A percentile compares a stretch with the other conserved stretches of the same genome.
phyloP scores from a whole-genome alignment of 2,329 filamentous ascomycete species.

The Trichoderma afroharzianum region DNA sequence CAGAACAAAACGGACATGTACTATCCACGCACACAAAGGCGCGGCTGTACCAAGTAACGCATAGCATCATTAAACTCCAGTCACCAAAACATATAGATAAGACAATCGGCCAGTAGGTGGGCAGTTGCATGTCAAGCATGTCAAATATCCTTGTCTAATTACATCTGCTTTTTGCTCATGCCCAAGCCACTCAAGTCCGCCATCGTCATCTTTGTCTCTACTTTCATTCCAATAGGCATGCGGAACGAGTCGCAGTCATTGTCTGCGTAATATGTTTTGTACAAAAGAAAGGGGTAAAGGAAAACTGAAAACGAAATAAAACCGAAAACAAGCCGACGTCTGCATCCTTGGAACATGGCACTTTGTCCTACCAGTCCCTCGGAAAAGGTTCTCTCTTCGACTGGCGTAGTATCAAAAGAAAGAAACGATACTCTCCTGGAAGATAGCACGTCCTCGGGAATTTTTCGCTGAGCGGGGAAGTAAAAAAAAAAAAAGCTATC shows the following conservation, averaged over 20 bases:
- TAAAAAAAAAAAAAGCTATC: slow-evolving; percentile 7
- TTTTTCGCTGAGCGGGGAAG: slow-evolving; percentile 8
- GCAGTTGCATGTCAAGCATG: slow-evolving; percentile 22
- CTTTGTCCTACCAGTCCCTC: background rate
- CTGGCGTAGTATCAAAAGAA: background rate
- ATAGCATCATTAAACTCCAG: slow-evolving; percentile 7
- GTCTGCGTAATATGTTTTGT: slow-evolving; percentile 34
- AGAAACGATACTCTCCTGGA: background rate
- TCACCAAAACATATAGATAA: slow-evolving; percentile 11
- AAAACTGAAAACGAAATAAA: background rate
- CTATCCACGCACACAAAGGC: background rate
- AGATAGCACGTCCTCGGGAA: slow-evolving; percentile 13
- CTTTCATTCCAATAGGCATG: slow-evolving; percentile 24
- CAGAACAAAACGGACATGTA: background rate
- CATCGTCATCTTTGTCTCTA: slow-evolving; percentile 13
- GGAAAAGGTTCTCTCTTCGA: background rate
- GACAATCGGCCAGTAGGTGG: background rate
- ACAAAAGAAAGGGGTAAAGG: slow-evolving; percentile 25
- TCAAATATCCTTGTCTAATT: slow-evolving; percentile 32
- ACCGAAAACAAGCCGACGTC: slow-evolving; percentile 20
- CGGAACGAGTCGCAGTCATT: slow-evolving; percentile 23
- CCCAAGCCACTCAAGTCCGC: slow-evolving; percentile 18
- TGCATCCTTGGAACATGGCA: slow-evolving; percentile 16
- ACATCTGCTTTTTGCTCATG: slow-evolving; percentile 27
- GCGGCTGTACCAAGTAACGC: background rate